phyloP scores from a whole-genome alignment of 106 monocot genomes.

The Dendrobium officinale region DNA sequence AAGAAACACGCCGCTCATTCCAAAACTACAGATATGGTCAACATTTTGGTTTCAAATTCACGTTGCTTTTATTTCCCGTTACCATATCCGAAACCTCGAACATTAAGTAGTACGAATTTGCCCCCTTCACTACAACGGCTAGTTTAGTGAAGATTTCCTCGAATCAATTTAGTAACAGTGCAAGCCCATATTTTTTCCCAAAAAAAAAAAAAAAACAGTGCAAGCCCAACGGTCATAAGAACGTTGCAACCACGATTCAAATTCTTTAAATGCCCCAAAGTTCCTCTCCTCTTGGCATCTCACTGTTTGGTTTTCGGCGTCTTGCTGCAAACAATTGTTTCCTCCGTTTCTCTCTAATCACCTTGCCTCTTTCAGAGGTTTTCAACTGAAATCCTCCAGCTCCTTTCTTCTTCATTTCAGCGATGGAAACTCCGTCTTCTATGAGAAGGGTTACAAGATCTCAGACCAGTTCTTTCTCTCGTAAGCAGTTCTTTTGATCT shows the following conservation, averaged over 20 bases:
- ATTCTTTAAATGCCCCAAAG: neutral
- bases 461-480: slow-evolving; percentile 19
- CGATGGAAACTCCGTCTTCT: slow-evolving; percentile 24
- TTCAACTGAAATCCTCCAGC: neutral
- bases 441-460: slow-evolving; percentile 42
- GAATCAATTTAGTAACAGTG: neutral
- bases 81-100: too few relatives aligned
- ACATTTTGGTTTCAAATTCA: too few relatives aligned
- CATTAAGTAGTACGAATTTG: too few relatives aligned
- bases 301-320: neutral
- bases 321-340: too few relatives aligned
- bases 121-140: too few relatives aligned
- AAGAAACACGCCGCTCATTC: too few relatives aligned
- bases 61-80: too few relatives aligned
- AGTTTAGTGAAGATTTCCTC: too few relatives aligned
- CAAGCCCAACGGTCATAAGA: neutral
- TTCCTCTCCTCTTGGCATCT: neutral
- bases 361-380: neutral
- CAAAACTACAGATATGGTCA: too few relatives aligned
- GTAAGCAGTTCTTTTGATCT: slow-evolving; percentile 20
- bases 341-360: neutral
- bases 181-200: too few relatives aligned
- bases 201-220: too few relatives aligned
- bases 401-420: neutral
- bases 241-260: neutral